Conservation (phyloP, 2,329 filamentous ascomycete species). For the Aotearoamyces nothofagi region DNA sequence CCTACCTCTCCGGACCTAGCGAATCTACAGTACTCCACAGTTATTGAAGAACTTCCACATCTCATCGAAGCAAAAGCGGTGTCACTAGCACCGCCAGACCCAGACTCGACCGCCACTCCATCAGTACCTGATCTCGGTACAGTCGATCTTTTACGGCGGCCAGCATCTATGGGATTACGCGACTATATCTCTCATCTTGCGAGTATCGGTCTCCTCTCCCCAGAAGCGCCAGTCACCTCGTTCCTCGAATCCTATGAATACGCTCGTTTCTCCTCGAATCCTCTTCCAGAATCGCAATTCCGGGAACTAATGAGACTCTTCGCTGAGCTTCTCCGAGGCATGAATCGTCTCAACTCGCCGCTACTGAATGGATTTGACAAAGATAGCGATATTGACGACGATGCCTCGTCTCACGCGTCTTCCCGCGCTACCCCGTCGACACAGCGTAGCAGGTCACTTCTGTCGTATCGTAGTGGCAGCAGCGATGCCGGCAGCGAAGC, state of each 20-base stretch:
- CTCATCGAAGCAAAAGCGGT: slow-evolving; percentile 87
- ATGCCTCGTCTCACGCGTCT: slow-evolving; percentile 9
- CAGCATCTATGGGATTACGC: slow-evolving; percentile 56
- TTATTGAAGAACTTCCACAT: slow-evolving; percentile 73
- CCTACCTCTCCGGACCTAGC: slow-evolving; percentile 61
- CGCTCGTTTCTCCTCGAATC: slow-evolving; percentile 63
- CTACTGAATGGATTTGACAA: slow-evolving; percentile 9
- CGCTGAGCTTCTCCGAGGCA: slow-evolving; percentile 61
- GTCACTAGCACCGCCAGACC: slow-evolving; percentile 54
- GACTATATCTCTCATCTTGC: slow-evolving; percentile 64
- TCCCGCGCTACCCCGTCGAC: slow-evolving; percentile 11
- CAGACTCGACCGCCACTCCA: slow-evolving; percentile 22
- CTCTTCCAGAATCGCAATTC: slow-evolving; percentile 58
- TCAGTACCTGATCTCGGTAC: slow-evolving; percentile 48
- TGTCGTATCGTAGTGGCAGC: slow-evolving; percentile 2
- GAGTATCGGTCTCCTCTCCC: slow-evolving; percentile 47
- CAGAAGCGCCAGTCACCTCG: slow-evolving; percentile 28
- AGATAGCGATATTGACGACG: slow-evolving; percentile 17
- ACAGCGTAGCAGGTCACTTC: slow-evolving; percentile 13
- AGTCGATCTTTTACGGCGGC: slow-evolving; percentile 56
- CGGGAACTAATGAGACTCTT: slow-evolving; percentile 71
- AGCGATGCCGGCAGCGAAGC: slow-evolving; percentile 13
- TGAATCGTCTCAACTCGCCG: slow-evolving; percentile 33
- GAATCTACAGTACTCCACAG: slow-evolving; percentile 67
- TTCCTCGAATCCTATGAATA: slow-evolving; percentile 72